A percentile compares a stretch with the other conserved stretches of the same genome.
These are phyloP conservation scores for Pyrenochaeta sp. DNA, from an alignment of 2,329 filamentous ascomycete species.

Conservation along the genomic window DNA sequence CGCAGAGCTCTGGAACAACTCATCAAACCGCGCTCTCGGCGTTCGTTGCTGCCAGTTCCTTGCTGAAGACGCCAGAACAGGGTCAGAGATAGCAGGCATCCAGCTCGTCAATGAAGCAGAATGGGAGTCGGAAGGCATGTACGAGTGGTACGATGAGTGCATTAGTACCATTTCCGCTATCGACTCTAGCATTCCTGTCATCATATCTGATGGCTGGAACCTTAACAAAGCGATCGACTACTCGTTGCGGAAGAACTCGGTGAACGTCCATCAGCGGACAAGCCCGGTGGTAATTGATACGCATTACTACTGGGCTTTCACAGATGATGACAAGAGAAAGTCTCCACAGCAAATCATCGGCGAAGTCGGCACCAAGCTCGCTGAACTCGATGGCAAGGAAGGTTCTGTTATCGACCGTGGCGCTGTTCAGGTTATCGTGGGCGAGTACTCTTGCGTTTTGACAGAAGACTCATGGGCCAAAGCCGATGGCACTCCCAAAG, in stretches of 20 bases:
- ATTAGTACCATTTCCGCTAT: conserved; percentile 58
- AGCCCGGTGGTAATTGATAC: conserved; percentile 66
- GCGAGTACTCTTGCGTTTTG: conserved; percentile 67
- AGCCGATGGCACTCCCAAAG: conserved; percentile 41
- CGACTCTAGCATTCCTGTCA: conserved; percentile 61
- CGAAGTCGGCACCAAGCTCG: conserved; percentile 55
- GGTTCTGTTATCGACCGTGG: conserved; percentile 60
- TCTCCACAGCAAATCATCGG: conserved; percentile 62
- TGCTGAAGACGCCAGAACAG: conserved; percentile 55
- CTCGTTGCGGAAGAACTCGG: conserved; percentile 52
- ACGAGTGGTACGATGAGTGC: conserved; percentile 64
- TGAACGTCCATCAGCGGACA: conserved; percentile 30
- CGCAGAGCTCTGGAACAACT: conserved; percentile 61
- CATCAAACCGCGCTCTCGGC: conserved; percentile 55
- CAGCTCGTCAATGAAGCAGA: conserved; percentile 67
- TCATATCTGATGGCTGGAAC: conserved; percentile 68
- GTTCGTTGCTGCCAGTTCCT: conserved; percentile 61
- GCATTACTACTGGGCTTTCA: conserved; percentile 67
- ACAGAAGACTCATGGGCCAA: conserved; percentile 60
- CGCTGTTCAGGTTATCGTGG: conserved; percentile 62
- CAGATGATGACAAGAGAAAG: conserved; percentile 61
- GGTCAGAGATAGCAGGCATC: conserved; percentile 61
- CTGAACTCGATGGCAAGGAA: conserved; percentile 56
- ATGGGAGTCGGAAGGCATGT: conserved; percentile 61
- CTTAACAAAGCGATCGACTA: conserved; percentile 57